phyloP scores from a whole-genome alignment of 2,329 filamentous ascomycete species.

The Exophiala calicioides region DNA sequence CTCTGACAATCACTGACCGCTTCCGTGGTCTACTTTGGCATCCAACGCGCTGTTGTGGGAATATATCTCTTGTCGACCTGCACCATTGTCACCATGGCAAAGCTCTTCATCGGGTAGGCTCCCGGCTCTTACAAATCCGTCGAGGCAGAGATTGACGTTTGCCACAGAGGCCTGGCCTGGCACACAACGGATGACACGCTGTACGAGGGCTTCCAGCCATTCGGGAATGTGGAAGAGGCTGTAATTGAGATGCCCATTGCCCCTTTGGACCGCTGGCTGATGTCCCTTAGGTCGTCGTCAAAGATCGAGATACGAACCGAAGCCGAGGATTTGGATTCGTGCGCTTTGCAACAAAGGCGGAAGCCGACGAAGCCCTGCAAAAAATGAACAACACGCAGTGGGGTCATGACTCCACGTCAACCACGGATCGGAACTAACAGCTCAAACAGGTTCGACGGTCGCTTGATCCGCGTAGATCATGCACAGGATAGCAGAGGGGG shows the following conservation, averaged over 20 bases:
- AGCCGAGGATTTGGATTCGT: constrained; percentile 98
- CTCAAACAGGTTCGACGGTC: constrained; percentile 77
- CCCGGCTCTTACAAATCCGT: constrained; percentile 9
- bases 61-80: constrained; percentile 2
- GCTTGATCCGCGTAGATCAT: constrained; percentile 92
- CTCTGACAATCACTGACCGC: constrained; percentile 14
- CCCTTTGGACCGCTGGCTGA: constrained; percentile 28
- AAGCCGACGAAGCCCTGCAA: constrained; percentile 45
- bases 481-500: constrained; percentile 76
- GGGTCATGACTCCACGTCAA: constrained; percentile 42
- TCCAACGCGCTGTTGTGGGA: constrained; percentile 1
- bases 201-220: constrained; percentile 88
- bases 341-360: constrained; percentile 63
- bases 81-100: constrained; percentile 27
- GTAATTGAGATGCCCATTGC: constrained; percentile 58
- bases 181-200: constrained; percentile 90
- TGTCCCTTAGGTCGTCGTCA: constrained; percentile 78
- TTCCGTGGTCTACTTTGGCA: constrained; percentile 11
- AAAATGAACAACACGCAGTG: constrained; percentile 65
- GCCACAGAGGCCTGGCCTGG: constrained; percentile 89
- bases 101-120: constrained; percentile 33
- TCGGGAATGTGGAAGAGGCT: constrained; percentile 88
- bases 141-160: constrained; percentile 14
- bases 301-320: constrained; percentile 93
- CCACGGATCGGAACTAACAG: constrained; percentile 25